Percentiles rank a stretch among this genome's conserved stretches.
phyloP scores from a whole-genome alignment of 306 rosid genomes.

The Abrus precatorius region DNA sequence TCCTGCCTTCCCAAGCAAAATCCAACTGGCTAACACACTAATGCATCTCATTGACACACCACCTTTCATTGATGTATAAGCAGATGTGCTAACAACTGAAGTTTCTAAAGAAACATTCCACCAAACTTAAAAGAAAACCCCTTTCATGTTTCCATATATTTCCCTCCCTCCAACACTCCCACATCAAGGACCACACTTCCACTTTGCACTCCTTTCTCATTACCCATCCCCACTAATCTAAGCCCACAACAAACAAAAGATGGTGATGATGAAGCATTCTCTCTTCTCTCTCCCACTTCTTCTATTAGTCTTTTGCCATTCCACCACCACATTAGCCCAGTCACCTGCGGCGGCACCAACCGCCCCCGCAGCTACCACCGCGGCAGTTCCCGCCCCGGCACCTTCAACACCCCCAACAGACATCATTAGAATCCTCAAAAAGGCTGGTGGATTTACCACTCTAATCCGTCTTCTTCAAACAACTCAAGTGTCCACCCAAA shows the following conservation, averaged over 20 bases:
- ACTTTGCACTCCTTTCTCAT: constrained; percentile 2
- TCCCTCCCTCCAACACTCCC: constrained; percentile 48
- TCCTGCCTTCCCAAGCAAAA: constrained; percentile 79
- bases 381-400: constrained; percentile 51
- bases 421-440: constrained; percentile 69
- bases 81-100: constrained; percentile 46
- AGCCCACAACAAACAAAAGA: background rate
- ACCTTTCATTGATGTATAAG: constrained; percentile 52
- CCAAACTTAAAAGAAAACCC: constrained; percentile 33
- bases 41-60: constrained; percentile 50
- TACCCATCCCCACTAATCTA: background rate
- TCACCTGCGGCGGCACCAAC: constrained; percentile 61
- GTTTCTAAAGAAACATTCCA: constrained; percentile 49
- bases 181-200: constrained; percentile 46
- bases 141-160: constrained; percentile 51
- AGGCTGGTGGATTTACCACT: constrained; percentile 65
- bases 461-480: constrained; percentile 69
- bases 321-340: constrained; percentile 45
- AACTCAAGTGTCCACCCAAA: constrained; percentile 68
- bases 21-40: constrained; percentile 46
- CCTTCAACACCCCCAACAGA: constrained; percentile 64
- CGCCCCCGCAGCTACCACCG: constrained; percentile 51
- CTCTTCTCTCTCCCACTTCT: constrained; percentile 46
- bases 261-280: constrained; percentile 37
- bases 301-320: constrained; percentile 20